Percentiles rank a stretch among this genome's conserved stretches.
Evolutionary conservation across 2,329 filamentous ascomycete genomes (phyloP).

Genomic region (Pezicula rhizophila): DNA sequence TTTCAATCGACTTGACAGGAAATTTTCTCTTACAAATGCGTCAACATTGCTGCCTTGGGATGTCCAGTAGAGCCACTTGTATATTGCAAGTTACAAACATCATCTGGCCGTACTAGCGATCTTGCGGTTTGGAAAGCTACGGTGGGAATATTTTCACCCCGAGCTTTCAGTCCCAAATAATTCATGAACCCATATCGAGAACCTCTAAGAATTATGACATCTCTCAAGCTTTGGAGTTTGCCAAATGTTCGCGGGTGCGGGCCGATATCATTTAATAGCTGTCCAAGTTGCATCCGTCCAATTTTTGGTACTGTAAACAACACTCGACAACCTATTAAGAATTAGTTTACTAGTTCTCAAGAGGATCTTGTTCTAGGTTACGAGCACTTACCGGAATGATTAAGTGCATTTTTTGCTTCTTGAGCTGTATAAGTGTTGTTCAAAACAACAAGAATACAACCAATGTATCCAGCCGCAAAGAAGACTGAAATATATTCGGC

Average conservation of each 20-base stretch:
- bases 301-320: slow-evolving; percentile 68
- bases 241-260: slow-evolving; percentile 31
- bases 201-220: slow-evolving; percentile 55
- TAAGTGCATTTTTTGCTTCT: slow-evolving; percentile 65
- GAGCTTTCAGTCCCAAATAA: slow-evolving; percentile 51
- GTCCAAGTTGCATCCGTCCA: slow-evolving; percentile 56
- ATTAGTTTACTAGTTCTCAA: neutral
- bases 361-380: neutral
- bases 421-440: slow-evolving; percentile 77
- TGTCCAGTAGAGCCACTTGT: slow-evolving; percentile 69
- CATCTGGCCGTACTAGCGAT: slow-evolving; percentile 52
- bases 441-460: slow-evolving; percentile 66
- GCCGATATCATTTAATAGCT: slow-evolving; percentile 45
- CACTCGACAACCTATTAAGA: slow-evolving; percentile 56
- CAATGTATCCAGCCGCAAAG: slow-evolving; percentile 34
- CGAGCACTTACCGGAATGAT: slow-evolving; percentile 54
- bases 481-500: slow-evolving; percentile 24
- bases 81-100: slow-evolving; percentile 70
- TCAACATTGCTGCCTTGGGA: slow-evolving; percentile 71
- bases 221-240: slow-evolving; percentile 34
- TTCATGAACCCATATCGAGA: slow-evolving; percentile 49
- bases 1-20: neutral
- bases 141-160: slow-evolving; percentile 42
- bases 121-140: slow-evolving; percentile 47
- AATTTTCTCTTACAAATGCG: slow-evolving; percentile 29